phyloP scores from a whole-genome alignment of 2,329 filamentous ascomycete genomes.

The Colletotrichum sp. region DNA sequence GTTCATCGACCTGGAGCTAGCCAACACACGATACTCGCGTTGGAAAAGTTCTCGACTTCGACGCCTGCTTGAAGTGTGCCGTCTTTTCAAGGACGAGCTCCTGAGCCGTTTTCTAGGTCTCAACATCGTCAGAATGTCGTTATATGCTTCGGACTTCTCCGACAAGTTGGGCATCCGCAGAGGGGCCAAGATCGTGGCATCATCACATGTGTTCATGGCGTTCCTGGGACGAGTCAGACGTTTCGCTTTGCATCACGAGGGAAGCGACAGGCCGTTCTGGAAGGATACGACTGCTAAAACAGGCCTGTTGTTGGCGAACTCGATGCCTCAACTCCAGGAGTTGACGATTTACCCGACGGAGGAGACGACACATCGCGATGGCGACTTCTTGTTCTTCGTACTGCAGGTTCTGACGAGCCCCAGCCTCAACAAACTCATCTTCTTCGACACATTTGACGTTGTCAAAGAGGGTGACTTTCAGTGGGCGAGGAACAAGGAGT shows the following conservation, averaged over 20 bases:
- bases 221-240: neutral
- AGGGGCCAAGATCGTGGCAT: neutral
- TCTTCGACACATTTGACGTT: neutral
- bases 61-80: neutral
- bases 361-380: neutral
- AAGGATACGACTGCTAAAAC: neutral
- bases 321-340: neutral
- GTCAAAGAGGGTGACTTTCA: neutral
- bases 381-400: neutral
- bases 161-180: neutral
- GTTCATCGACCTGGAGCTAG: neutral
- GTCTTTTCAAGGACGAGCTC: neutral
- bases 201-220: neutral
- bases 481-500: neutral
- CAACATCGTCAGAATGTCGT: neutral
- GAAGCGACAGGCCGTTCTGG: neutral
- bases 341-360: neutral
- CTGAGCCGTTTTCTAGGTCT: neutral
- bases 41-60: neutral
- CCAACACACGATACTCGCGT: neutral
- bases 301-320: neutral
- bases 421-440: neutral
- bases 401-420: neutral
- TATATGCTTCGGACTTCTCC: neutral
- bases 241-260: neutral